Base-by-base conservation (phyloP, 495 filamentous ascomycete genomes). In the Daldinia decipiens region DNA sequence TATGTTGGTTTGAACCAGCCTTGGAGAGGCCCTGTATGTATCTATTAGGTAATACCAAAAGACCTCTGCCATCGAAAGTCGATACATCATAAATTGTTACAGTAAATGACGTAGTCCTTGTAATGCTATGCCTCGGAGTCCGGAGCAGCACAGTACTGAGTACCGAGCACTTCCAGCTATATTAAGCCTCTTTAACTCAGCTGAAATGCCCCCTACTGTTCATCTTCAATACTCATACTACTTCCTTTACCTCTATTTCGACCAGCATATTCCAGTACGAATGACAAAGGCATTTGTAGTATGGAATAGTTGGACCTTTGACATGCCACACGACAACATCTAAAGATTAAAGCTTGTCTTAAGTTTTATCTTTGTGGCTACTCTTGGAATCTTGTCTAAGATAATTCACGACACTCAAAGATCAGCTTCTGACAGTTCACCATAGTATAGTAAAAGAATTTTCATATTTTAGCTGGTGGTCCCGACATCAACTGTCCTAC, bases 341-440 rank as follows among this genome's bases (percentile, higher is more conserved):
- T 65, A 73, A 73, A 73, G 70, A 38, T 43, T 39, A 34, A 53
- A 45, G 13, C 15, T 31, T 8, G 27, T 39, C 0, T 13, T 45
- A 53, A n/a, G 27, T 24, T 43, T n/a, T 26, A 65, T 62, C 70
- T 73, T 73, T 73, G 65, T 65, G 29, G 31, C 2, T 45, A 31
- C 26, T 32, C 56, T 58, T 51, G 39, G 62, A 62, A 52, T 73
- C 65, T n/a, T 1, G 29, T 62, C 57, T 62, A 68, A 73, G 65
- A 68, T 68, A 36, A 54, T 73, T 68, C 70, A 73, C 65, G 70
- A 64, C 70, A 39, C 9, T 68, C 61, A 73, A 73, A 73, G 70
- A 21, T 38, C n/a, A 51, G 15, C 1, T 52, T 47, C 50, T 62
- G 70, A 73, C 70, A 54, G 12, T 15, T 51, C 6, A n/a, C 39